Percentiles rank a stretch among this genome's conserved stretches.
Evolutionary conservation across 2,329 filamentous ascomycete species (phyloP).

Genomic region (Sarocladiaceae sp.): DNA sequence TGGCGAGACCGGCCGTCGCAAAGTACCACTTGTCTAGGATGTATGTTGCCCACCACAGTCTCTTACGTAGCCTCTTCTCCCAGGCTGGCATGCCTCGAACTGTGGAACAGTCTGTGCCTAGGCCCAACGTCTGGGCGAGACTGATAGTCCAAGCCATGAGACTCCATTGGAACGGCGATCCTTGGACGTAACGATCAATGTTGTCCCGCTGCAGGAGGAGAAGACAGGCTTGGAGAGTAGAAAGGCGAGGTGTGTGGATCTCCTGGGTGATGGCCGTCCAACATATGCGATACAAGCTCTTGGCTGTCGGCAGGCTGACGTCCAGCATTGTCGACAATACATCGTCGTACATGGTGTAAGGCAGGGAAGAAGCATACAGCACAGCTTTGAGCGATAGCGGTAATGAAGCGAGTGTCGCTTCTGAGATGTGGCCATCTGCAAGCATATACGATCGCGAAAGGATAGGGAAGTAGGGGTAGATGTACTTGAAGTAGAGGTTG

Average conservation of each 20-base stretch:
- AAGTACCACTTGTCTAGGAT: constrained; percentile 29
- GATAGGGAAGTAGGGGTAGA: background rate
- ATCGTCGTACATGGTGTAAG: background rate
- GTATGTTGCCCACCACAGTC: constrained; percentile 34
- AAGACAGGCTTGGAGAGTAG: background rate
- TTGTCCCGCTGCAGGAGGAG: background rate
- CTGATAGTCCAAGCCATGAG: background rate
- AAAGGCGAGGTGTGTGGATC: background rate
- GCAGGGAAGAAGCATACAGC: background rate
- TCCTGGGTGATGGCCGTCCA: background rate
- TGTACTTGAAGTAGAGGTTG: background rate
- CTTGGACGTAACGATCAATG: background rate
- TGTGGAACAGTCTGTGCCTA: background rate
- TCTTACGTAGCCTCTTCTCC: constrained; percentile 29
- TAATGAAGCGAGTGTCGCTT: background rate
- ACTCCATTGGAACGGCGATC: background rate
- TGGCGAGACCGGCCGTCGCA: background rate
- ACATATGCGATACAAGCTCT: background rate
- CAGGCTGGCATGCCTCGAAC: background rate
- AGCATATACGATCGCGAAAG: background rate
- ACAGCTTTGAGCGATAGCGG: background rate
- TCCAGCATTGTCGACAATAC: background rate
- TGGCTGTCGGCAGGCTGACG: background rate
- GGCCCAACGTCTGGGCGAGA: background rate
- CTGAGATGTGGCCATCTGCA: background rate